Conservation (phyloP, 2,329 filamentous ascomycete genomes). For the Epichloe brachyelytri region DNA sequence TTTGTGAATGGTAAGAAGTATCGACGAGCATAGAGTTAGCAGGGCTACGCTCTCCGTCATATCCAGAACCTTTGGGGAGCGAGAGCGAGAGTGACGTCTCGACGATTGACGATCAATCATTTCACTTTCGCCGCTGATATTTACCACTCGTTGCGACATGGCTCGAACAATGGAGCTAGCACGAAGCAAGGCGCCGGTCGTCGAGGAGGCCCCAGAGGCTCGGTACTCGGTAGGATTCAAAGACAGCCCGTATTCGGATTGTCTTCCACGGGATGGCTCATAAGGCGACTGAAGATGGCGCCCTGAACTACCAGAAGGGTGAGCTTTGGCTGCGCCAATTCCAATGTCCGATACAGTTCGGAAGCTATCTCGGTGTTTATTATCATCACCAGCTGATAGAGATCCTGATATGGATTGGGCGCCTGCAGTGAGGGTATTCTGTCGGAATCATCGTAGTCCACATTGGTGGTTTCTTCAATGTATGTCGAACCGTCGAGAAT, state of each 20-base stretch:
- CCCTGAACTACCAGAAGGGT: conserved; percentile 40
- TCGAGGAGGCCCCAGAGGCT: conserved; percentile 49
- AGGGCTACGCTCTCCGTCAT: conserved; percentile 14
- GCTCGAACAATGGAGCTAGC: conserved; percentile 66
- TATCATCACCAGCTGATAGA: conserved; percentile 26
- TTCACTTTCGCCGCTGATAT: conserved; percentile 87
- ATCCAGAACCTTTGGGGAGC: conserved; percentile 33
- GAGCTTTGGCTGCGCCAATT: conserved; percentile 37
- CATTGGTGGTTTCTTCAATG: conserved; percentile 18
- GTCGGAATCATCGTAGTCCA: conserved; percentile 41
- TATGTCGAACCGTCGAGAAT: conserved; percentile 19
- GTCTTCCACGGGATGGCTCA: conserved; percentile 28
- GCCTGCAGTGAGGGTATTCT: conserved; percentile 42
- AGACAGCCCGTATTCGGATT: conserved; percentile 44
- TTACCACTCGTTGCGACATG: conserved; percentile 96
- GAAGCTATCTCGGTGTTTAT: conserved; percentile 40
- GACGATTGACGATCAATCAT: conserved; percentile 60
- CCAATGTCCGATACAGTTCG: conserved; percentile 43
- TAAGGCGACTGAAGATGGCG: conserved; percentile 45
- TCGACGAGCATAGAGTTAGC: conserved; percentile 27
- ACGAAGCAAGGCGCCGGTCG: conserved; percentile 50
- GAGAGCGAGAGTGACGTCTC: conserved; percentile 47
- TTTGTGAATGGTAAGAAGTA: conserved; percentile 39
- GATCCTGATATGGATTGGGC: conserved; percentile 42
- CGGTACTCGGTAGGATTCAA: conserved; percentile 38